A percentile compares a stretch with the other conserved stretches of the same genome.
These are phyloP conservation scores for Trichoderma pleuroti DNA, from an alignment of 2,329 filamentous ascomycete species.

Conservation along the genomic window DNA sequence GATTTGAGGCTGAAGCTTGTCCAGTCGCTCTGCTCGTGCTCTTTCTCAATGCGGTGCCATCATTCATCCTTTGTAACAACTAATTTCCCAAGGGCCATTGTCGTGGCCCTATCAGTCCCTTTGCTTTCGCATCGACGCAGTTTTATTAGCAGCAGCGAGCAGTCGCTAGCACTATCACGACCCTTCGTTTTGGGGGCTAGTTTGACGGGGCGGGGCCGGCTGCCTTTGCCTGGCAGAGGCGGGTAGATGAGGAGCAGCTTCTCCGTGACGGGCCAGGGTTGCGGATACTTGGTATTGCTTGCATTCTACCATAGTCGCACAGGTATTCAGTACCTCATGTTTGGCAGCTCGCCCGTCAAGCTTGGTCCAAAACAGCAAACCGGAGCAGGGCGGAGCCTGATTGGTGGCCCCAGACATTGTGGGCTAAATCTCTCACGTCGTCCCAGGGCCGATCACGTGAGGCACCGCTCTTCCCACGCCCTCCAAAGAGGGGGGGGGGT, in stretches of 20 bases:
- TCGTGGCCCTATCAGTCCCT: background rate
- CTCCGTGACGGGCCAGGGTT: background rate
- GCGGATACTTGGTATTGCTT: background rate
- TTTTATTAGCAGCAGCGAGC: background rate
- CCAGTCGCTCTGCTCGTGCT: background rate
- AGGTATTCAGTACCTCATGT: background rate
- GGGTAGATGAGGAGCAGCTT: conserved; percentile 8
- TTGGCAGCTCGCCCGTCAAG: background rate
- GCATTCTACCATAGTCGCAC: background rate
- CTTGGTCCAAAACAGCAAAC: conserved; percentile 11
- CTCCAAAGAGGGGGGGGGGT: too few species aligned
- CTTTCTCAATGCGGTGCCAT: conserved; percentile 13
- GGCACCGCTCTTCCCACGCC: background rate
- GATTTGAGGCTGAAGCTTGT: conserved; percentile 15
- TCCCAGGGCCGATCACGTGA: background rate
- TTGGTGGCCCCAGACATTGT: background rate
- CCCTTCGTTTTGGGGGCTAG: conserved; percentile 14
- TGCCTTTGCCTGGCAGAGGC: background rate
- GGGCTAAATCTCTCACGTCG: conserved; percentile 17
- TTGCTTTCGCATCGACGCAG: background rate
- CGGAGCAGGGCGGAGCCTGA: conserved; percentile 4
- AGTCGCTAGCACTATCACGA: background rate
- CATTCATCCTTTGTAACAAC: conserved; percentile 1
- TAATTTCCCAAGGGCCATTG: background rate
- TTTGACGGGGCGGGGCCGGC: background rate